phyloP scores from a whole-genome alignment of 1,284 basidiomycete genomes.

The Golubevia sp. region DNA sequence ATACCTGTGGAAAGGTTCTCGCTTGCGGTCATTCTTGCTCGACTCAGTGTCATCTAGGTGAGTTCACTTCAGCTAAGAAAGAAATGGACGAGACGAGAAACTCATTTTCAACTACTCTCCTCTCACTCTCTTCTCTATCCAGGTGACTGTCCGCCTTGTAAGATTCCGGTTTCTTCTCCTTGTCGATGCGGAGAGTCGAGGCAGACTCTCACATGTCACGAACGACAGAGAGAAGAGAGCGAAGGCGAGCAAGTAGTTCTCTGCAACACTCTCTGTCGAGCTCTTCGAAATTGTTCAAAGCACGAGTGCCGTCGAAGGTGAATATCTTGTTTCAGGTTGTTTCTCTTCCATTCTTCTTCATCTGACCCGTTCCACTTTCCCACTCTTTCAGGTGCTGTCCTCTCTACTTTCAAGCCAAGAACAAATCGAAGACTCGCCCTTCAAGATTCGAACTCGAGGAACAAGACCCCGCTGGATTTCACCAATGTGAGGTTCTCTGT shows the following conservation, averaged over 20 bases:
- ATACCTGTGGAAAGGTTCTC: slow-evolving; percentile 29
- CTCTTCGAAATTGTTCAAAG: slow-evolving; percentile 43
- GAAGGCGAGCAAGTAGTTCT: slow-evolving; percentile 38
- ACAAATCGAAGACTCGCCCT: slow-evolving; percentile 30
- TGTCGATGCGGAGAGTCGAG: slow-evolving; percentile 56
- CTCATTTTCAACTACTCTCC: too few relatives aligned
- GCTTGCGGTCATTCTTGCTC: slow-evolving; percentile 46
- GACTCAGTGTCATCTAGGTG: slow-evolving; percentile 37
- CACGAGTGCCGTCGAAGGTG: slow-evolving; percentile 37
- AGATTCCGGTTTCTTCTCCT: slow-evolving; percentile 36
- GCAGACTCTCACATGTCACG: slow-evolving; percentile 32
- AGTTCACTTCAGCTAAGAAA: not conserved
- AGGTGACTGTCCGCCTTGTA: slow-evolving; percentile 42
- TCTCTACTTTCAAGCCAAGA: slow-evolving; percentile 46
- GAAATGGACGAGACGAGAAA: too few relatives aligned
- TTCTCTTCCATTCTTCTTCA: not conserved
- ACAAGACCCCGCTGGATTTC: slow-evolving; percentile 48
- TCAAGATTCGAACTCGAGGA: slow-evolving; percentile 32
- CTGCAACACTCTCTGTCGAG: slow-evolving; percentile 39
- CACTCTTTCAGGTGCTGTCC: slow-evolving; percentile 44
- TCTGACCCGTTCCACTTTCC: not conserved
- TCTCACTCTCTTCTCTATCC: too few relatives aligned
- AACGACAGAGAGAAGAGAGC: slow-evolving; percentile 24
- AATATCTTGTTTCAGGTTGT: not conserved
- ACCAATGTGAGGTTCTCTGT: slow-evolving; percentile 46